Base-by-base conservation (phyloP, 768 basidiomycete species). In the Hebeloma cylindrosporum region DNA sequence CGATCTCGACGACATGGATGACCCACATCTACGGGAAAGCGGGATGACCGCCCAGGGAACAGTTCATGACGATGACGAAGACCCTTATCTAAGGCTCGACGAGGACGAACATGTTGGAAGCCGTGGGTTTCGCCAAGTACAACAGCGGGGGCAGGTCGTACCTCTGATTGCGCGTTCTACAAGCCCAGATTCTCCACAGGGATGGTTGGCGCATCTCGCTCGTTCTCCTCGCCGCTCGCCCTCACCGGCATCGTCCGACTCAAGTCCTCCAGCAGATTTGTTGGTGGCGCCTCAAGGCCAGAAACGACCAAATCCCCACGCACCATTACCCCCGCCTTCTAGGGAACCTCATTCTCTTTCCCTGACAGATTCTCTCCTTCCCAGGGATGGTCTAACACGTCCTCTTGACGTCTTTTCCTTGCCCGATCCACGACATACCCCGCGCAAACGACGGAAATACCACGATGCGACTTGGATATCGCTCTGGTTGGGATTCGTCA, bases 1-100 rank as follows among this genome's bases (percentile, higher is more conserved):
- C 51, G 78, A 83, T 59, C 67, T 85, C 32, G 85, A 87, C 61
- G 87, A 89, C 69, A 60, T 76, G 20, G 84, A 88, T 61, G 88
- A 90, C 64, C 88, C 88, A 1, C 86, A 88, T 68, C 69, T 89
- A n/a, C n/a, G n/a, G n/a, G n/a, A n/a, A n/a, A n/a, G n/a, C n/a
- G n/a, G n/a, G n/a, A n/a, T n/a, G n/a, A n/a, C n/a, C n/a, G n/a
- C n/a, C n/a, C n/a, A n/a, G n/a, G n/a, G n/a, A n/a, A n/a, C n/a
- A n/a, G n/a, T n/a, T n/a, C n/a, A n/a, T n/a, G n/a, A 74, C 33
- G 83, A 85, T 18, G 81, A 80, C 52, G 82, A 85, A 33, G 85
- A 88, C 64, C 86, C 86, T 29, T 88, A 89, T 75, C 73, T 90
- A 45, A 78, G 81, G 29, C 68, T 89, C 40, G 87, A 89, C 65